These are phyloP conservation scores for Juglanconis oblonga DNA, from an alignment of 2,329 filamentous ascomycete genomes.

Conservation along the genomic window DNA sequence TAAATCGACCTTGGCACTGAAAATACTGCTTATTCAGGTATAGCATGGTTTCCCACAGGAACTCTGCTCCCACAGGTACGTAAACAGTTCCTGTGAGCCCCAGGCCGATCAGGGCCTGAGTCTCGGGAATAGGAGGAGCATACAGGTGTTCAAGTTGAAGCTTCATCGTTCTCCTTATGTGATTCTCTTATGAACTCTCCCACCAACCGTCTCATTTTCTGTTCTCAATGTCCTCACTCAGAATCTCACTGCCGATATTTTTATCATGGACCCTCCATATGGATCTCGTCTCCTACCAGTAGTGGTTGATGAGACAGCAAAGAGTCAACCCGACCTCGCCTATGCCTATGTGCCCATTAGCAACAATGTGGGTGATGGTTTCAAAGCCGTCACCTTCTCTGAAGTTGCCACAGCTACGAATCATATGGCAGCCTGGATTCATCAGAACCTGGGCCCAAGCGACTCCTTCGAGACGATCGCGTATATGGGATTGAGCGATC, in stretches of 20 bases:
- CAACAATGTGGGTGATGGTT: slow-evolving; percentile 6
- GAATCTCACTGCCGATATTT: background rate
- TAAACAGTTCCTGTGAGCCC: too few relatives aligned
- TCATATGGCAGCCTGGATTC: slow-evolving; percentile 4
- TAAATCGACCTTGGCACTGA: too few relatives aligned
- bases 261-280: background rate
- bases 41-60: too few relatives aligned
- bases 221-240: background rate
- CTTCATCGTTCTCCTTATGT: too few relatives aligned
- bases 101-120: too few relatives aligned
- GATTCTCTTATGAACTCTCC: too few relatives aligned
- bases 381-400: slow-evolving; percentile 4
- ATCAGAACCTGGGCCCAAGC: slow-evolving; percentile 1
- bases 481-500: slow-evolving; percentile 5
- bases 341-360: slow-evolving; percentile 6
- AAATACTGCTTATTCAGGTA: too few relatives aligned
- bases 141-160: too few relatives aligned
- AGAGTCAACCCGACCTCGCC: slow-evolving; percentile 2
- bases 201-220: background rate
- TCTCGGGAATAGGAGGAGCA: too few relatives aligned
- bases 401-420: slow-evolving; percentile 3
- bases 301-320: slow-evolving; percentile 10
- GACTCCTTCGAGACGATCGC: slow-evolving; percentile 8
- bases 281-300: slow-evolving; percentile 7
- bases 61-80: too few relatives aligned